Percentiles rank a stretch among this genome's conserved stretches.
phyloP scores from a whole-genome alignment of 768 basidiomycete genomes.

The Thelephora aurantiotincta region DNA sequence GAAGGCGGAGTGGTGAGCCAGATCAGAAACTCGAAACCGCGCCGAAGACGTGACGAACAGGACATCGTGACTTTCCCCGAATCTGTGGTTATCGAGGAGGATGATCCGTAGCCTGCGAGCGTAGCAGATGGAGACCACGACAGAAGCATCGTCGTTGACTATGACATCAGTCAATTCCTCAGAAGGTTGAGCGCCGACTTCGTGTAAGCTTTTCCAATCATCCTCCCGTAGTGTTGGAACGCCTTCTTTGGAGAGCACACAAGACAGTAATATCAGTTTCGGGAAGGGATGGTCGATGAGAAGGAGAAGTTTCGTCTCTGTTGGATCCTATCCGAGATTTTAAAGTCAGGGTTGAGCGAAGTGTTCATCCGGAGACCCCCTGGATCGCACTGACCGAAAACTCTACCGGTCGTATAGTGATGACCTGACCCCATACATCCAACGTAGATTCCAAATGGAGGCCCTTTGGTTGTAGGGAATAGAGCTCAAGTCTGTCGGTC shows the following conservation, averaged over 20 bases:
- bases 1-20: background rate
- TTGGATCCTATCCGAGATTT: background rate
- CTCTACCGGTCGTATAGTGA: slow-evolving; percentile 34
- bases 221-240: slow-evolving; percentile 8
- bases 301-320: slow-evolving; percentile 40
- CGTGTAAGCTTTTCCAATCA: slow-evolving; percentile 30
- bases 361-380: background rate
- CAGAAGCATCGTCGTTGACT: slow-evolving; percentile 45
- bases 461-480: slow-evolving; percentile 46
- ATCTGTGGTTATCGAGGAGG: slow-evolving; percentile 36
- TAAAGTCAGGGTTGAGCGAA: background rate
- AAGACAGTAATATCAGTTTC: slow-evolving; percentile 49
- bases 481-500: slow-evolving; percentile 51
- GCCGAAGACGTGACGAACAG: slow-evolving; percentile 30
- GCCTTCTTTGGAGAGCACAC: slow-evolving; percentile 21
- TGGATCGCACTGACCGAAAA: slow-evolving; percentile 24
- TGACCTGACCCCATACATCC: slow-evolving; percentile 59
- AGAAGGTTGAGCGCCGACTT: slow-evolving; percentile 41
- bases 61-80: slow-evolving; percentile 44
- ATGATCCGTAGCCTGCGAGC: slow-evolving; percentile 57
- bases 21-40: slow-evolving; percentile 3
- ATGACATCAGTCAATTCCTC: slow-evolving; percentile 63
- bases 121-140: slow-evolving; percentile 55
- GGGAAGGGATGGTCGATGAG: slow-evolving; percentile 70
- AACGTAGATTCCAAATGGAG: slow-evolving; percentile 42